These are phyloP conservation scores for Gillenia trifoliata DNA, from an alignment of 306 rosid genomes.

Conservation along the genomic window DNA sequence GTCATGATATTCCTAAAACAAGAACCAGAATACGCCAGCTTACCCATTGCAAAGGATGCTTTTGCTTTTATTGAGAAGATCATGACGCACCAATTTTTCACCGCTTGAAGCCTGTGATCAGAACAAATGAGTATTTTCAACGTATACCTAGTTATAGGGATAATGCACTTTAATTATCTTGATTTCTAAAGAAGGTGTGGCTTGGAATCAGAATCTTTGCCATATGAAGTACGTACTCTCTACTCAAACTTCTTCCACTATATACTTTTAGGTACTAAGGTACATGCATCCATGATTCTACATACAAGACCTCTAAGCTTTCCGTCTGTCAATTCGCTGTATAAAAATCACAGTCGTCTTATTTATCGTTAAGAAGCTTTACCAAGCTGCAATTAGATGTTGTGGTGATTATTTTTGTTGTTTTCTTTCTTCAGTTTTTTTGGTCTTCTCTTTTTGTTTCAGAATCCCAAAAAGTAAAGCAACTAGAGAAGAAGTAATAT, in stretches of 20 bases:
- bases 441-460: background rate
- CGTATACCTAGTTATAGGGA: background rate
- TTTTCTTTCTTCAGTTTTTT: background rate
- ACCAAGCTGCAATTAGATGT: background rate
- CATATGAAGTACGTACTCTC: background rate
- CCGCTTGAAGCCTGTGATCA: background rate
- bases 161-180: background rate
- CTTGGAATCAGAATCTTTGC: background rate
- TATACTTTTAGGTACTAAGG: background rate
- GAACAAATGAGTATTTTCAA: background rate
- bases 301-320: background rate
- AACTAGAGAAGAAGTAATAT: background rate
- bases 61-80: background rate
- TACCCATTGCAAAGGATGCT: background rate
- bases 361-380: background rate
- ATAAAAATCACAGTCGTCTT: background rate
- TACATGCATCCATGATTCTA: background rate
- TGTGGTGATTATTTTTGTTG: background rate
- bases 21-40: background rate
- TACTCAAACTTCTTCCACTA: background rate
- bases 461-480: background rate
- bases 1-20: background rate
- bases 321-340: background rate
- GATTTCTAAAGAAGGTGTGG: background rate
- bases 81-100: background rate